Conservation (phyloP, 495 filamentous ascomycete species). For the Aspergillus olivimuriae region DNA sequence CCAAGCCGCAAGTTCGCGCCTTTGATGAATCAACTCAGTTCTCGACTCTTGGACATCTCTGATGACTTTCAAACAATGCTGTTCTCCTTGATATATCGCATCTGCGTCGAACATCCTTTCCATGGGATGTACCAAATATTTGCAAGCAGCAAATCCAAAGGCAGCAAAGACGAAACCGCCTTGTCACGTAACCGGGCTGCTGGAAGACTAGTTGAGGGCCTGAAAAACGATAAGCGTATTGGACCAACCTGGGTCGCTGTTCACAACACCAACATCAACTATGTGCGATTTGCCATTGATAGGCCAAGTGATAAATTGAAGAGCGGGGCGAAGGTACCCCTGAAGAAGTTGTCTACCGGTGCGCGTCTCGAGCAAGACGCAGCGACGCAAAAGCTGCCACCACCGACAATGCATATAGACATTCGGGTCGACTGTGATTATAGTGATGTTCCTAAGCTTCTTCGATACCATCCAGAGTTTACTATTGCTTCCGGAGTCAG, state of each 20-base stretch:
- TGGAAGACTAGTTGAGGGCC: constrained; percentile 50
- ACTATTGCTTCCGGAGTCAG: constrained; percentile 84
- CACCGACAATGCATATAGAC: constrained; percentile 81
- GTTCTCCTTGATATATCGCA: constrained; percentile 62
- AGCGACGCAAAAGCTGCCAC: constrained; percentile 62
- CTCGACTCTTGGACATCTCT: constrained; percentile 66
- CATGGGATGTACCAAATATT: constrained; percentile 96
- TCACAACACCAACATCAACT: constrained; percentile 64
- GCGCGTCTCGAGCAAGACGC: constrained; percentile 49
- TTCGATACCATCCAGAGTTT: constrained; percentile 62
- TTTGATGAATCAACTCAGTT: constrained; percentile 93
- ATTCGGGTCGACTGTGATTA: constrained; percentile 72
- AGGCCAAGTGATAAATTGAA: constrained; percentile 55
- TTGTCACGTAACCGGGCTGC: constrained; percentile 68
- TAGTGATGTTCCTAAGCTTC: constrained; percentile 61
- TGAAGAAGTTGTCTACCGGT: constrained; percentile 54
- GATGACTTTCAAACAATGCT: constrained; percentile 71
- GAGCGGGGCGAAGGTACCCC: constrained; percentile 53
- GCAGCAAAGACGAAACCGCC: constrained; percentile 64
- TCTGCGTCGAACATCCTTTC: constrained; percentile 88
- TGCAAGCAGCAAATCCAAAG: constrained; percentile 61
- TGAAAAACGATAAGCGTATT: constrained; percentile 46
- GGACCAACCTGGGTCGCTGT: constrained; percentile 56
- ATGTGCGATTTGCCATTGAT: constrained; percentile 66
- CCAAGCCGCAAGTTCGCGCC: constrained; percentile 87